phyloP scores from a whole-genome alignment of 441 rosid genomes.

The Croton laevigatus region DNA sequence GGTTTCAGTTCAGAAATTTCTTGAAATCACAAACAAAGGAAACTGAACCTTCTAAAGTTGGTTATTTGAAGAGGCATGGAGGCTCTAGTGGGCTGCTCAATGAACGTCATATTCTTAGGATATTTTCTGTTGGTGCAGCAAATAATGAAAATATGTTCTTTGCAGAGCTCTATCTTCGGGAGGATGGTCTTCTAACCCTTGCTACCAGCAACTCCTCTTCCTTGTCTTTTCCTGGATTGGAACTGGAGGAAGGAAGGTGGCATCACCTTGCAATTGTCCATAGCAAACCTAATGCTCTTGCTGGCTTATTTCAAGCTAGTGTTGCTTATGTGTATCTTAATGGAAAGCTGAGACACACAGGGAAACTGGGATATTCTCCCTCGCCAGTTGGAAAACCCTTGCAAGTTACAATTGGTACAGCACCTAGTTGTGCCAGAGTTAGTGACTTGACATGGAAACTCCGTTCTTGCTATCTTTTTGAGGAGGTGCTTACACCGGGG shows the following conservation, averaged over 20 bases:
- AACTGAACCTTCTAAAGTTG: conserved; percentile 51
- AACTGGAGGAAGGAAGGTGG: conserved; percentile 97
- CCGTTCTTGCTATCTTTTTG: conserved; percentile 98
- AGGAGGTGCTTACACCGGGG: conserved; percentile 98
- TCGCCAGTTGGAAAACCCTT: conserved; percentile 96
- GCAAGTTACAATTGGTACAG: conserved; percentile 95
- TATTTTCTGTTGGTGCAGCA: conserved; percentile 95
- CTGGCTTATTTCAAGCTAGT: conserved; percentile 99
- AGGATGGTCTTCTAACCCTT: conserved; percentile 94
- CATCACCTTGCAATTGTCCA: conserved; percentile 99
- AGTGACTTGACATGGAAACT: conserved; percentile 89
- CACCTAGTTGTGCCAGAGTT: conserved; percentile 74
- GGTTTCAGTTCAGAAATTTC: conserved; percentile 87
- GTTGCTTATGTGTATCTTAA: conserved; percentile 95
- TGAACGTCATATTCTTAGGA: conserved; percentile 65
- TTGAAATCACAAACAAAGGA: conserved; percentile 67
- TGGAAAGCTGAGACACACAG: conserved; percentile 97
- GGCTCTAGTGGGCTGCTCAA: conserved; percentile 49
- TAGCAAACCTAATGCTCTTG: conserved; percentile 99
- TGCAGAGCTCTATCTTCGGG: conserved; percentile 97
- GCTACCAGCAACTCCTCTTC: conserved; percentile 94
- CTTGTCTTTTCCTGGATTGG: conserved; percentile 93
- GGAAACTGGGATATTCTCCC: conserved; percentile 98
- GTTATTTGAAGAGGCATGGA: conserved; percentile 46
- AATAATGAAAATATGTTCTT: conserved; percentile 70